Base-by-base conservation (phyloP, 805 yeast genomes). In the Saccharomycopsis sp. region DNA sequence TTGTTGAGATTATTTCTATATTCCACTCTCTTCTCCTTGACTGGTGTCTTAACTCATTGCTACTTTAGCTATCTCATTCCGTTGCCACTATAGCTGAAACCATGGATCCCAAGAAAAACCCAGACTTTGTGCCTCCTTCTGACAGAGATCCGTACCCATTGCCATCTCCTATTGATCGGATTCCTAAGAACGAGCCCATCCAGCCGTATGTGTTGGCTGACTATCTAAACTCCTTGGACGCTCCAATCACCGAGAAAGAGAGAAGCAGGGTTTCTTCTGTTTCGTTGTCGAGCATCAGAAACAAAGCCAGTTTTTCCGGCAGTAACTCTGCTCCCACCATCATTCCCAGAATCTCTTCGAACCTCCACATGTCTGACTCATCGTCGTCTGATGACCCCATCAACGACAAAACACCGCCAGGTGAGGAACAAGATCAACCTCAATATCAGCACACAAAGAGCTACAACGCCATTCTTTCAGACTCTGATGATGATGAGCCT, bases 41-140 rank as follows among this genome's bases (percentile, higher is more conserved):
- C n/a, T n/a, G n/a, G n/a, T n/a, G n/a, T n/a, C n/a, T n/a, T n/a
- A n/a, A n/a, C n/a, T n/a, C n/a, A n/a, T n/a, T n/a, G n/a, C n/a
- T n/a, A n/a, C n/a, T n/a, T n/a, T n/a, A n/a, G n/a, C n/a, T n/a
- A n/a, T n/a, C n/a, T n/a, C n/a, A n/a, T n/a, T n/a, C n/a, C n/a
- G n/a, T n/a, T n/a, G n/a, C n/a, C n/a, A n/a, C n/a, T n/a, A n/a
- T n/a, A n/a, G n/a, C n/a, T n/a, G n/a, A n/a, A n/a, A 21, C 30
- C 25, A 87, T 87, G 97, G 97, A 88, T 58, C 97, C 97, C 17
- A 81, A 89, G 3, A 75, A 80, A 60, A 96, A 87, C 50, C 94
- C 95, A 15, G 77, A 86, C 58, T 88, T 86, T 59, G 75, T 78
- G 37, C 95, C 95, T 8, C 94, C 95, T 0, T 76, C 86, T 12